Evolutionary conservation across 306 rosid genomes (phyloP), one percentile per base, ranked within the genome.

Genomic region (Trifolium subterraneum): DNA sequence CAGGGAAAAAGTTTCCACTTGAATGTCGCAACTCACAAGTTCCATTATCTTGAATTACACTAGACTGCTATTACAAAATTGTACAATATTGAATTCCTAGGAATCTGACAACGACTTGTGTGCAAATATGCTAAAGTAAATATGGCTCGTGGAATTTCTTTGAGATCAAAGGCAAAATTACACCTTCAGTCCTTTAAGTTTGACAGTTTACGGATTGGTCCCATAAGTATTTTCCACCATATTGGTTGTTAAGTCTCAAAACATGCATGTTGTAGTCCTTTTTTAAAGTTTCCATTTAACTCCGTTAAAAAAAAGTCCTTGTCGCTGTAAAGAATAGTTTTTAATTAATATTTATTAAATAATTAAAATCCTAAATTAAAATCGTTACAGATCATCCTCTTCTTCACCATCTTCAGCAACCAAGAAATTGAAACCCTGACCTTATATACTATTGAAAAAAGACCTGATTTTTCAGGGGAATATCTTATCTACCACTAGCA

Each of bases 21-120:
- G 29, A 72, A 73, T 38, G 77, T 9, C 36, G n/a, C n/a, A 52
- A 80, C 48, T 11, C 15, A 4, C 48, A 42, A 42, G 48, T 39
- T 51, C 64, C 71, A 19, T 13, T 38, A 13, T 67, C 27, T 66
- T 73, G 68, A 42, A 45, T 74, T 69, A 27, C 31, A 15, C 20
- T 11, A 13, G 23, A 48, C 60, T 38, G 58, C 66, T 12, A 48
- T 25, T 10, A 25, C 19, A 10, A 42, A 68, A 65, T 13, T 13
- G 61, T 35, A 62, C 27, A 68, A 48, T 36, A 80, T 51, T 50
- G 48, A 55, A 51, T 35, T 58, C 44, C 13, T 18, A 20, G 23
- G 55, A 25, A 68, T 69, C 62, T 14, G 80, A 8, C 13, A 42
- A 5, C 2, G 48, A 42, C 4, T 42, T 12, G 14, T 3, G 48